These are phyloP conservation scores for Populus hybrid DNA, from an alignment of 441 rosid genomes.

Conservation along the genomic window DNA sequence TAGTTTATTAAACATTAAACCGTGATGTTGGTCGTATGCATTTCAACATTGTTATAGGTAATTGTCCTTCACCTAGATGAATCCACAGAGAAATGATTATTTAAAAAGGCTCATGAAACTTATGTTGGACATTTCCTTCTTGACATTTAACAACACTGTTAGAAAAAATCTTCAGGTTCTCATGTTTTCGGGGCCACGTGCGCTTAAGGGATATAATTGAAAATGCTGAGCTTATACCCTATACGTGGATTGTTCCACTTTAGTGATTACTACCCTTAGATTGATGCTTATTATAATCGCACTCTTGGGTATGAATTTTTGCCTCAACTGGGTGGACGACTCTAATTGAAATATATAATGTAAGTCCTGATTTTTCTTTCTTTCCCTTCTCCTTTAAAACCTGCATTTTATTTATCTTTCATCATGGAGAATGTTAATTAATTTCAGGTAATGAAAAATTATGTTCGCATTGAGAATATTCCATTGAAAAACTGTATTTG, in stretches of 20 bases:
- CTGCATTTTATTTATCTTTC: neutral
- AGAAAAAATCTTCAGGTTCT: slow-evolving; percentile 54
- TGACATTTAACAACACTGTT: slow-evolving; percentile 1
- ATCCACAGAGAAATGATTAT: neutral
- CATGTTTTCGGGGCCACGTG: slow-evolving; percentile 68
- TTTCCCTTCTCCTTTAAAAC: too few species aligned
- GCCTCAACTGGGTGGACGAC: slow-evolving; percentile 82
- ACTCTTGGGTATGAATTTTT: slow-evolving; percentile 60
- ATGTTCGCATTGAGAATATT: neutral
- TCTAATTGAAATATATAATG: slow-evolving; percentile 69
- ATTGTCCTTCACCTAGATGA: neutral
- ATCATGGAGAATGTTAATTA: neutral
- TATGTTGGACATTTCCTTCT: neutral
- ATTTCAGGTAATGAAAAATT: neutral
- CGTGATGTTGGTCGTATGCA: neutral
- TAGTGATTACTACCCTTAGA: slow-evolving; percentile 69
- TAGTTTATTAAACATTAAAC: neutral
- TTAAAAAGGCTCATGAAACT: neutral
- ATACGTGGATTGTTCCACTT: slow-evolving; percentile 78
- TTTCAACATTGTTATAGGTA: neutral
- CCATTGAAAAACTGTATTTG: neutral
- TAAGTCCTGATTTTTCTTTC: slow-evolving; percentile 33
- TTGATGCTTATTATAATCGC: slow-evolving; percentile 73
- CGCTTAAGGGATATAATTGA: slow-evolving; percentile 60
- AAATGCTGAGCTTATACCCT: slow-evolving; percentile 83